Percentiles rank a stretch among this genome's conserved stretches.
Evolutionary conservation across 1,139 yeast species (phyloP).

Genomic region (Komagataea norvegica): DNA sequence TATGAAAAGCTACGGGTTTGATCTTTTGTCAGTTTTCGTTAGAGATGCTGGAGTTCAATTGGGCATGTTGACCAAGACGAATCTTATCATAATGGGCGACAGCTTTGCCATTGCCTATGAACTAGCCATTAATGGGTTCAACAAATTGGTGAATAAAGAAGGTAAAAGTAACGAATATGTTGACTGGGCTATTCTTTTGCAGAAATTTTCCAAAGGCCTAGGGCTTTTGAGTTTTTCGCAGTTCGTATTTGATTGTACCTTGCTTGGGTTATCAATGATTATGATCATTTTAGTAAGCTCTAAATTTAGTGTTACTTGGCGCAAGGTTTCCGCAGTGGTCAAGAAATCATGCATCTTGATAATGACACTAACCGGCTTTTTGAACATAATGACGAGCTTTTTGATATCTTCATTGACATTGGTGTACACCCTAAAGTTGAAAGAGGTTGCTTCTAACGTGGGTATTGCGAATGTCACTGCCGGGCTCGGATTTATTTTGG

Average conservation of each 20-base stretch:
- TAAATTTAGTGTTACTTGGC: background rate
- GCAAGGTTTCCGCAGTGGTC: background rate
- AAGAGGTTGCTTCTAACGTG: constrained; percentile 14
- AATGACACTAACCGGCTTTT: constrained; percentile 12
- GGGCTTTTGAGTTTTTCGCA: constrained; percentile 19
- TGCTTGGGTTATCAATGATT: constrained; percentile 3
- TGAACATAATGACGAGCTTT: constrained; percentile 14
- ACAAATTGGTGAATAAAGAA: constrained; percentile 16
- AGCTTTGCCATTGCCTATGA: constrained; percentile 39
- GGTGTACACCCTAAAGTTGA: constrained; percentile 20
- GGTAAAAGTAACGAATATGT: constrained; percentile 15
- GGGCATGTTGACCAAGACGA: constrained; percentile 37
- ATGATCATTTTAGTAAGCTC: constrained; percentile 5
- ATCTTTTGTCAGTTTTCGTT: constrained; percentile 42
- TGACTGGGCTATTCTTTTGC: constrained; percentile 24
- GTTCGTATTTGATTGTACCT: constrained; percentile 8
- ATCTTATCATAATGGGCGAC: constrained; percentile 37
- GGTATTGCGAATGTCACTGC: constrained; percentile 25
- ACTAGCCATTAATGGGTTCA: constrained; percentile 23
- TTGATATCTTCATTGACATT: constrained; percentile 21
- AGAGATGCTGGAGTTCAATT: constrained; percentile 49
- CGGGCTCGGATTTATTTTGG: constrained; percentile 21
- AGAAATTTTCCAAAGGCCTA: constrained; percentile 25
- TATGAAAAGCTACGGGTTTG: constrained; percentile 39
- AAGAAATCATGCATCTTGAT: constrained; percentile 9